phyloP scores from a whole-genome alignment of 768 basidiomycete species.

The Daedalea quercina region DNA sequence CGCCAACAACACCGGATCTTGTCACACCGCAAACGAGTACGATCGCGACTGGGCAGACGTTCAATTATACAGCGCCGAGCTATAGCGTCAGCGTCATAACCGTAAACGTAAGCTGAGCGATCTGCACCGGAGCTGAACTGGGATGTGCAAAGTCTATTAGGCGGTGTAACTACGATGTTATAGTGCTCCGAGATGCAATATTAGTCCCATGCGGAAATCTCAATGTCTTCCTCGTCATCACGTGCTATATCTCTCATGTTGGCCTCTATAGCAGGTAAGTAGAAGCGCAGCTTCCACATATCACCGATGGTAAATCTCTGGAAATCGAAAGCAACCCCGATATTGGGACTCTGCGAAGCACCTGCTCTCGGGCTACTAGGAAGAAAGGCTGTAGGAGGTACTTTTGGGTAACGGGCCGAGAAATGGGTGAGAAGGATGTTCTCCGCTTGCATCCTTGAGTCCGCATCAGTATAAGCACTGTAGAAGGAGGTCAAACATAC shows the following conservation, averaged over 20 bases:
- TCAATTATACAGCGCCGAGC: constrained; percentile 49
- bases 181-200: no score
- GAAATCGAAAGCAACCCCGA: constrained; percentile 82
- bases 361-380: constrained; percentile 16
- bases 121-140: no score
- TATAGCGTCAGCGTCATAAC: constrained; percentile 35
- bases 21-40: constrained; percentile 40
- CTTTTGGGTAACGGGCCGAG: constrained; percentile 87
- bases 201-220: not conserved
- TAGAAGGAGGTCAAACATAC: constrained; percentile 33
- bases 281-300: constrained; percentile 83
- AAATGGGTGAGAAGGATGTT: constrained; percentile 93
- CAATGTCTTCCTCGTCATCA: constrained; percentile 20
- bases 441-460: constrained; percentile 71
- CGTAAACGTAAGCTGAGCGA: constrained; percentile 14
- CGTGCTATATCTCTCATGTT: constrained; percentile 46
- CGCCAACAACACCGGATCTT: constrained; percentile 40
- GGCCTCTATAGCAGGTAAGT: constrained; percentile 64
- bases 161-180: no score
- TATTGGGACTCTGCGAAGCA: constrained; percentile 18
- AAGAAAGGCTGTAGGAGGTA: constrained; percentile 45
- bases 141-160: no score
- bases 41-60: constrained; percentile 41
- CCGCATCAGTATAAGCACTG: not conserved
- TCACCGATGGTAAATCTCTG: constrained; percentile 63